Conservation (phyloP, 2,329 filamentous ascomycete genomes). For the Madurella fahalii region DNA sequence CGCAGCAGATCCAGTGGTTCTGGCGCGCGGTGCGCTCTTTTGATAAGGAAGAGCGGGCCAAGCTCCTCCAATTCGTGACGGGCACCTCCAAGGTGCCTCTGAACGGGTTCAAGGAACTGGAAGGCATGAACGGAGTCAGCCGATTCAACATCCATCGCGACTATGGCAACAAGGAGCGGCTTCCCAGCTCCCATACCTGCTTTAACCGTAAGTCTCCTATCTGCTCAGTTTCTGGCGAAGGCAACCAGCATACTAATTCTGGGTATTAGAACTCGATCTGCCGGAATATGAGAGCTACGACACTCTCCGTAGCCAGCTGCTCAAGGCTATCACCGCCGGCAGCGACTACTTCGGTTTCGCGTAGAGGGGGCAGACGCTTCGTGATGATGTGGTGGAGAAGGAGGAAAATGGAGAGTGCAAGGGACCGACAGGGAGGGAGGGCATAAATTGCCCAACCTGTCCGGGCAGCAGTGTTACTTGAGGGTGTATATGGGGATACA, state of each 20-base stretch:
- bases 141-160: slow-evolving; percentile 99
- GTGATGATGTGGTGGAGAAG: not conserved
- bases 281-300: slow-evolving; percentile 98
- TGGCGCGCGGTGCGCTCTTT: slow-evolving; percentile 96
- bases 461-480: not conserved
- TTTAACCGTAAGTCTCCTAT: slow-evolving; percentile 81
- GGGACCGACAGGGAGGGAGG: slow-evolving; percentile 16
- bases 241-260: slow-evolving; percentile 32
- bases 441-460: slow-evolving; percentile 22
- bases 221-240: slow-evolving; percentile 2
- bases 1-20: slow-evolving; percentile 98
- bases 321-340: slow-evolving; percentile 95
- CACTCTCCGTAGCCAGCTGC: slow-evolving; percentile 75
- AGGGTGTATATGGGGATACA: not conserved
- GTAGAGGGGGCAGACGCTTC: slow-evolving; percentile 42
- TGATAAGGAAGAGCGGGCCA: slow-evolving; percentile 97
- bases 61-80: slow-evolving; percentile 95
- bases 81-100: slow-evolving; percentile 97
- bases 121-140: slow-evolving; percentile 98
- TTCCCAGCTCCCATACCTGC: slow-evolving; percentile 96
- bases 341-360: slow-evolving; percentile 98
- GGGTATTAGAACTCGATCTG: slow-evolving; percentile 80
- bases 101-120: slow-evolving; percentile 97
- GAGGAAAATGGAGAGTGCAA: not conserved
- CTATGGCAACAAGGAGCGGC: slow-evolving; percentile 90